Evolutionary conservation across 2,329 filamentous ascomycete species (phyloP).

Genomic region (Fusarium sp.): DNA sequence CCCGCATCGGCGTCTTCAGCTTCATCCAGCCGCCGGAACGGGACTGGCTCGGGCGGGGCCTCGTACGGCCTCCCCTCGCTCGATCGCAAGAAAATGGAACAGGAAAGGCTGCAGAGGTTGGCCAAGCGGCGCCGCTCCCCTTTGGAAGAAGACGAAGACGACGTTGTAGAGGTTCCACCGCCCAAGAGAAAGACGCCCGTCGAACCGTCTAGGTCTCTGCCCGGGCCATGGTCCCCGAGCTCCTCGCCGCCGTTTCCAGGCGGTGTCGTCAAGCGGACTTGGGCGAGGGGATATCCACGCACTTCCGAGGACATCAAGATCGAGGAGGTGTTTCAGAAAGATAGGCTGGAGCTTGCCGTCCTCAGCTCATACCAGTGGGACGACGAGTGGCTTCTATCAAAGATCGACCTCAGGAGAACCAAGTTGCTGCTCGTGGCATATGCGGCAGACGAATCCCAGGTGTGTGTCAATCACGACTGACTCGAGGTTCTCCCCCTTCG

Average conservation of each 20-base stretch:
- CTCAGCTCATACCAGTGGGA: conserved; percentile 92
- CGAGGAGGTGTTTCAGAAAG: conserved; percentile 84
- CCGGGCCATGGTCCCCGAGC: conserved; percentile 1
- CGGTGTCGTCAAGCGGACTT: conserved; percentile 86
- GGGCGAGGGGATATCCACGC: conserved; percentile 73
- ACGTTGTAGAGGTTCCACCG: conserved; percentile 46
- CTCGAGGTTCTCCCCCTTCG: conserved; percentile 9
- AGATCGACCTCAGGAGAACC: conserved; percentile 71
- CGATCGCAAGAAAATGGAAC: conserved; percentile 86
- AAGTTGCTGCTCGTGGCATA: conserved; percentile 72
- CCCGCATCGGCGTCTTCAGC: conserved; percentile 23
- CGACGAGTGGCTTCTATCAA: conserved; percentile 80
- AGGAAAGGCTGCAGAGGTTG: conserved; percentile 79
- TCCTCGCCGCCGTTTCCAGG: conserved; percentile 56
- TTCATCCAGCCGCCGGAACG: conserved; percentile 30
- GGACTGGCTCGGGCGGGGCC: conserved; percentile 29
- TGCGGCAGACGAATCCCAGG: conserved; percentile 64
- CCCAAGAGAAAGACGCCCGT: conserved; percentile 40
- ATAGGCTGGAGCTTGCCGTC: conserved; percentile 79
- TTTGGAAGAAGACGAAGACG: conserved; percentile 40
- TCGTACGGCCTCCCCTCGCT: conserved; percentile 63
- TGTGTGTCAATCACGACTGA: conserved; percentile 48
- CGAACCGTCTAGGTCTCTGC: conserved; percentile 18
- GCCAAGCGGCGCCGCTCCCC: conserved; percentile 62
- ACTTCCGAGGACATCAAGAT: conserved; percentile 82